phyloP scores from a whole-genome alignment of 2,329 filamentous ascomycete genomes.

The Leptographium flavum region DNA sequence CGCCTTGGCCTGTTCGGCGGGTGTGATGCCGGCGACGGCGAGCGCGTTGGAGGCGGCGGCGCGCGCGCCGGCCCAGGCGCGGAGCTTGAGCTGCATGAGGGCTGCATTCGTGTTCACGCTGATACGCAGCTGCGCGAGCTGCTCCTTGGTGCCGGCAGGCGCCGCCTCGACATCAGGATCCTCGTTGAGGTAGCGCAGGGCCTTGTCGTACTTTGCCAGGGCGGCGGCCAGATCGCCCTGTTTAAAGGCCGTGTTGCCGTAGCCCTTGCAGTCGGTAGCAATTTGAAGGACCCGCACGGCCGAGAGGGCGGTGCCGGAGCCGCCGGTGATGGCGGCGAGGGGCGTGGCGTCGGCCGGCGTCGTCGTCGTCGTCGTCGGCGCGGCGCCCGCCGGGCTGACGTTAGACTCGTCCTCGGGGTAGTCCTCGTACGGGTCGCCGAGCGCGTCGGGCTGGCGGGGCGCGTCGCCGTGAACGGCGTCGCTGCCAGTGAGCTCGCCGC shows the following conservation, averaged over 20 bases:
- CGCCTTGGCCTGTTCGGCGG: slow-evolving; percentile 78
- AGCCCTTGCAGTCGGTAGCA: slow-evolving; percentile 73
- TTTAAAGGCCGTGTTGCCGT: slow-evolving; percentile 90
- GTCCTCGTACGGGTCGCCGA: slow-evolving; percentile 88
- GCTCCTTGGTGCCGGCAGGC: slow-evolving; percentile 48
- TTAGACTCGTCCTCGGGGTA: slow-evolving; percentile 70
- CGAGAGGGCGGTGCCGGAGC: slow-evolving; percentile 36
- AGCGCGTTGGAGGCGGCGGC: slow-evolving; percentile 61
- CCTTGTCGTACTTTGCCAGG: slow-evolving; percentile 90
- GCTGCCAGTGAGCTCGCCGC: slow-evolving; percentile 67
- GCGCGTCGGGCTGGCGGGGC: slow-evolving; percentile 57
- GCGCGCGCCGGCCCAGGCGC: slow-evolving; percentile 54
- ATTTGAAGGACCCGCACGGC: slow-evolving; percentile 62
- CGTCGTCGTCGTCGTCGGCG: slow-evolving; percentile 23
- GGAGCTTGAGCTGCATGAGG: slow-evolving; percentile 70
- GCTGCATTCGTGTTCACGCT: slow-evolving; percentile 80
- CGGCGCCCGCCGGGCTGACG: slow-evolving; percentile 40
- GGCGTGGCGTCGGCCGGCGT: neutral
- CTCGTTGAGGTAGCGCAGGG: slow-evolving; percentile 74
- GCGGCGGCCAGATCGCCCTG: slow-evolving; percentile 52
- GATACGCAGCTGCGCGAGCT: slow-evolving; percentile 65
- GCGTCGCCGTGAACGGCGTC: slow-evolving; percentile 50
- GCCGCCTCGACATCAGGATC: slow-evolving; percentile 64
- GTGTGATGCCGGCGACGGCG: slow-evolving; percentile 47
- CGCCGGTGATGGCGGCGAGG: slow-evolving; percentile 5